These are phyloP conservation scores for Medicago ruthenica DNA, from an alignment of 306 rosid species.

Conservation along the genomic window DNA sequence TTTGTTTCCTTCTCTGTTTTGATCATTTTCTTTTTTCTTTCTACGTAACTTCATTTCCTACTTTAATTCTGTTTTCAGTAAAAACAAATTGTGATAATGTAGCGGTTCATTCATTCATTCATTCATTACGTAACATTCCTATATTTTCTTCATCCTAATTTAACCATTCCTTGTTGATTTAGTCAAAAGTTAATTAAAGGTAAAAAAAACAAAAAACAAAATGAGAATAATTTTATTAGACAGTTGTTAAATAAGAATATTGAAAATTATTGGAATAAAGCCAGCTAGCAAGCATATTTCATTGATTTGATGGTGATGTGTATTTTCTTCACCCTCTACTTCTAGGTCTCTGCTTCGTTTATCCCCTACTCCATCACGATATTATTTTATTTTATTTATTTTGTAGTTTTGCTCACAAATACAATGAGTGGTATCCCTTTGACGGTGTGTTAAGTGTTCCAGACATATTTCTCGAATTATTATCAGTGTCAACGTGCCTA, in stretches of 20 bases:
- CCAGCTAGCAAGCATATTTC: slow-evolving; percentile 49
- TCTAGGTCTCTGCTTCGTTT: neutral
- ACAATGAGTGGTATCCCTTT: neutral
- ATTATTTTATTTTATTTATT: neutral
- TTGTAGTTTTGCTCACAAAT: slow-evolving; percentile 23
- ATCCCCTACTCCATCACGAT: neutral
- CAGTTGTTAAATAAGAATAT: slow-evolving; percentile 40
- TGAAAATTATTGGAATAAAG: slow-evolving; percentile 40
- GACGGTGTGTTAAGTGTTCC: neutral
- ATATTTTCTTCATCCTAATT: neutral
- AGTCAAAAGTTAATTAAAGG: slow-evolving; percentile 31
- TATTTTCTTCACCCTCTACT: slow-evolving; percentile 10
- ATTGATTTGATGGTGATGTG: slow-evolving; percentile 29
- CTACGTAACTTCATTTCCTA: slow-evolving; percentile 20
- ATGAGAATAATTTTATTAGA: slow-evolving; percentile 28
- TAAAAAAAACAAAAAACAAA: neutral
- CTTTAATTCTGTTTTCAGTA: neutral
- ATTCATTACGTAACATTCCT: neutral
- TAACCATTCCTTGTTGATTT: slow-evolving; percentile 8
- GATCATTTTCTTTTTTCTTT: neutral
- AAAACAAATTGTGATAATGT: slow-evolving; percentile 20
- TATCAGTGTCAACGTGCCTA: neutral
- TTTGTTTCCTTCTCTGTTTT: neutral
- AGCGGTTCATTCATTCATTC: slow-evolving; percentile 18
- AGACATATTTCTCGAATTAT: neutral